phyloP scores from a whole-genome alignment of 257 asterid species.

The Echites panduratus region DNA sequence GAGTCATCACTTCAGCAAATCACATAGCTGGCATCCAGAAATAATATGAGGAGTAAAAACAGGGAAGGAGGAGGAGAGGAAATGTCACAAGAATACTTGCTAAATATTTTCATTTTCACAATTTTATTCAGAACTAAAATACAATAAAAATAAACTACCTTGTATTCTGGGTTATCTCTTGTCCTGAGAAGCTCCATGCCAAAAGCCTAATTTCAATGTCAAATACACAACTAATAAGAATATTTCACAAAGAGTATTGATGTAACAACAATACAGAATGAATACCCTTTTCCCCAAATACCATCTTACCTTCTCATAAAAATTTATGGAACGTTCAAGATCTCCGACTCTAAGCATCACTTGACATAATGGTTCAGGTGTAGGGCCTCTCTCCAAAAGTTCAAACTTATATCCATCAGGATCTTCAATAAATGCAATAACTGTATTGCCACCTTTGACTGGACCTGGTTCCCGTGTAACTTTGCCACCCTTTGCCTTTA shows the following conservation, averaged over 20 bases:
- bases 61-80: not conserved
- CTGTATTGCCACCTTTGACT: conserved; percentile 95
- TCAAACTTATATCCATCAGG: conserved; percentile 99
- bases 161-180: conserved; percentile 95
- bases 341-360: conserved; percentile 99
- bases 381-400: conserved; percentile 91
- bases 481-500: conserved; percentile 93
- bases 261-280: not conserved
- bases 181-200: conserved; percentile 98
- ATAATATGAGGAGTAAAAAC: not conserved
- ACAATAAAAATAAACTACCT: conserved; percentile 39
- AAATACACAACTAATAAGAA: not conserved
- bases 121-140: not conserved
- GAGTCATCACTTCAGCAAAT: not conserved
- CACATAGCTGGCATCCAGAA: not conserved
- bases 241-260: not conserved
- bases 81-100: not conserved
- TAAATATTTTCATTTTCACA: not conserved
- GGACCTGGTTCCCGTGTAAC: conserved; percentile 97
- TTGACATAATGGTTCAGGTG: conserved; percentile 96
- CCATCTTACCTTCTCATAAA: conserved; percentile 71
- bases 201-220: conserved; percentile 47
- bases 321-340: conserved; percentile 80
- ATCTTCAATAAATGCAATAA: conserved; percentile 92
- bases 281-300: not conserved